These are phyloP conservation scores for Eutypella sp. DNA, from an alignment of 2,329 filamentous ascomycete species.

Conservation along the genomic window DNA sequence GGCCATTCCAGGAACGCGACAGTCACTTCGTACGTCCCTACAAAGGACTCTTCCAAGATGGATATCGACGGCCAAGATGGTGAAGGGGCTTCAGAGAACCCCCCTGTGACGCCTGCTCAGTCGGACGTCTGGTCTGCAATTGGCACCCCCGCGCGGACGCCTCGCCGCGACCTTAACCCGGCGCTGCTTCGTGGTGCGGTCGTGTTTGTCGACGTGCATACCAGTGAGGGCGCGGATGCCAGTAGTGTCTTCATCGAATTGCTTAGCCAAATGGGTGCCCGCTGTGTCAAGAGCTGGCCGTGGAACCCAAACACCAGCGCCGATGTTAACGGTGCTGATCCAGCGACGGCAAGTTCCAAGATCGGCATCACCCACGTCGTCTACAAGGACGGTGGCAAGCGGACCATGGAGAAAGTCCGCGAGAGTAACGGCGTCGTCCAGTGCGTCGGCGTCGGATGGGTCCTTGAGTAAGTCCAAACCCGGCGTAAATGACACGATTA, in stretches of 20 bases:
- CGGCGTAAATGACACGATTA: neutral
- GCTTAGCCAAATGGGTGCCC: conserved; percentile 74
- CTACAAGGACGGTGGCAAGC: conserved; percentile 79
- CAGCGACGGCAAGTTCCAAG: conserved; percentile 40
- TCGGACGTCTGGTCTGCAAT: conserved; percentile 48
- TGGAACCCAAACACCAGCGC: conserved; percentile 55
- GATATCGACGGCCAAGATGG: conserved; percentile 18
- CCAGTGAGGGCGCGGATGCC: conserved; percentile 74
- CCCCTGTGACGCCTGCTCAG: conserved; percentile 42
- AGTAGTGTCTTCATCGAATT: conserved; percentile 78
- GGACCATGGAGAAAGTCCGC: conserved; percentile 76
- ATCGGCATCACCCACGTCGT: conserved; percentile 83
- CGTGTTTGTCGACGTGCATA: conserved; percentile 80
- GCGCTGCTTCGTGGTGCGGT: conserved; percentile 63
- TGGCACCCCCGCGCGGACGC: conserved; percentile 53
- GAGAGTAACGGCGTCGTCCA: conserved; percentile 69
- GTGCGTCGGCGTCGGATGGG: conserved; percentile 85
- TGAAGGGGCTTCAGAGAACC: conserved; percentile 15
- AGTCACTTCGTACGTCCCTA: conserved; percentile 51
- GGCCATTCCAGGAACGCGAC: conserved; percentile 43
- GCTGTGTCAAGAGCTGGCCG: conserved; percentile 69
- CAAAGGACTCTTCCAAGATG: conserved; percentile 33
- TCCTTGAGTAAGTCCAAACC: conserved; percentile 66
- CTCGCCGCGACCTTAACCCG: conserved; percentile 48
- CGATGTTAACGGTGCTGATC: conserved; percentile 25